Percentiles rank a stretch among this genome's conserved stretches.
These are phyloP conservation scores for Cerioporus squamosus DNA, from an alignment of 1,284 basidiomycete genomes.

Conservation along the genomic window DNA sequence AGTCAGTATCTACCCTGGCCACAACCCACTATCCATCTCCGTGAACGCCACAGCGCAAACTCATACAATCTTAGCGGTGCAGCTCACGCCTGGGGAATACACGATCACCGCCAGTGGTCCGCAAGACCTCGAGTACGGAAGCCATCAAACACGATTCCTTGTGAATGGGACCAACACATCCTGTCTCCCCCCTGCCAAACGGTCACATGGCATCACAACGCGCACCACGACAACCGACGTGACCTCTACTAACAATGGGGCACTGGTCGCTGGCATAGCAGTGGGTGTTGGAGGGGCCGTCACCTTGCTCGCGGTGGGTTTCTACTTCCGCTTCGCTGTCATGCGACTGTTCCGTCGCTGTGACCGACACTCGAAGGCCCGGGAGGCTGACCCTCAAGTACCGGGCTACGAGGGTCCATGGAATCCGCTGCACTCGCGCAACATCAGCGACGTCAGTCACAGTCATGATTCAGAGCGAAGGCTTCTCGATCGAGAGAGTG, in stretches of 20 bases:
- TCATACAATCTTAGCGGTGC: not conserved
- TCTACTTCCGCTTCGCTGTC: slow-evolving; percentile 1
- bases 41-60: not conserved
- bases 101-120: not conserved
- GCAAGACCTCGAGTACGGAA: not conserved
- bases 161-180: not conserved
- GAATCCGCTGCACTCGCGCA: not conserved
- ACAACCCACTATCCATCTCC: not conserved
- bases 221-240: too few relatives aligned
- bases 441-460: not conserved
- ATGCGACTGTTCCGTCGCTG: not conserved
- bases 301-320: not conserved
- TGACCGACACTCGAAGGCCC: not conserved
- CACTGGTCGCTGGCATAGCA: not conserved
- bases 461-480: not conserved
- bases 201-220: too few relatives aligned
- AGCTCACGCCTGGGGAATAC: not conserved
- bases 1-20: not conserved
- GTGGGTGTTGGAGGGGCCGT: not conserved
- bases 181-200: not conserved
- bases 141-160: not conserved
- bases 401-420: not conserved
- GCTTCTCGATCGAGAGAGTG: not conserved
- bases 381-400: not conserved
- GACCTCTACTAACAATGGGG: not conserved